Percentiles rank a stretch among this genome's conserved stretches.
Conservation (phyloP, 108 stramenopile genomes). For the Cyclotella cryptica region DNA sequence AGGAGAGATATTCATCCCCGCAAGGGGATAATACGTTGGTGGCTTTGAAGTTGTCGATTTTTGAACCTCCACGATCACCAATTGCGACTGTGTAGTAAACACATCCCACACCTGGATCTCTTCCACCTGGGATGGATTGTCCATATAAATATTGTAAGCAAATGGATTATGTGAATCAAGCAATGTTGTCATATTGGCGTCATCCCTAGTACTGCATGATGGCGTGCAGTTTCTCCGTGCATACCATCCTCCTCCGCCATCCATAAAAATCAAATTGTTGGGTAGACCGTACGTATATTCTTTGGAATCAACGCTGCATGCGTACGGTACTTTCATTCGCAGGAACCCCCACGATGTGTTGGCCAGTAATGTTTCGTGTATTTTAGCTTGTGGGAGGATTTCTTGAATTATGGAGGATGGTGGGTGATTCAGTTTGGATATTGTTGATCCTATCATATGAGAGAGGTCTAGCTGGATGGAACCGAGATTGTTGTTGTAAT, state of each 20-base stretch:
- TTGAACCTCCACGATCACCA: constrained; percentile 51
- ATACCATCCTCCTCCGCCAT: constrained; percentile 55
- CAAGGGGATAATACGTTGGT: constrained; percentile 41
- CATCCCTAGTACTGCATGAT: constrained; percentile 16
- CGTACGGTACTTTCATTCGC: constrained; percentile 44
- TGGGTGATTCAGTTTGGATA: constrained; percentile 8
- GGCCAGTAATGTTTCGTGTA: constrained; percentile 44
- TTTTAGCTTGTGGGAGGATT: constrained; percentile 5
- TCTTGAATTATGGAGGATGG: not conserved
- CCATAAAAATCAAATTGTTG: constrained; percentile 49
- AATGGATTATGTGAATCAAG: constrained; percentile 28
- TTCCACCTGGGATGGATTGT: constrained; percentile 56
- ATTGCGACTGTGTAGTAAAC: constrained; percentile 57
- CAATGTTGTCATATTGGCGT: not conserved
- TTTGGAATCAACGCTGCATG: constrained; percentile 34
- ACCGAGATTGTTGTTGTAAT: constrained; percentile 7
- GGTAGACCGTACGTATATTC: constrained; percentile 46
- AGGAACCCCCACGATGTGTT: constrained; percentile 54
- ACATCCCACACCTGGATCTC: constrained; percentile 58
- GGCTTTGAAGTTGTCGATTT: not conserved
- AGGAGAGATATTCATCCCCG: constrained; percentile 44
- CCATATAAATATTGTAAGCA: constrained; percentile 60
- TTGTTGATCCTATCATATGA: constrained; percentile 21
- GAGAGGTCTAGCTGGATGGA: constrained; percentile 32
- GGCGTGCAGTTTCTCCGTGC: constrained; percentile 40